A percentile compares a stretch with the other conserved stretches of the same genome.
Conservation (phyloP, 208 protist species). For the Strigomonas culicis region DNA sequence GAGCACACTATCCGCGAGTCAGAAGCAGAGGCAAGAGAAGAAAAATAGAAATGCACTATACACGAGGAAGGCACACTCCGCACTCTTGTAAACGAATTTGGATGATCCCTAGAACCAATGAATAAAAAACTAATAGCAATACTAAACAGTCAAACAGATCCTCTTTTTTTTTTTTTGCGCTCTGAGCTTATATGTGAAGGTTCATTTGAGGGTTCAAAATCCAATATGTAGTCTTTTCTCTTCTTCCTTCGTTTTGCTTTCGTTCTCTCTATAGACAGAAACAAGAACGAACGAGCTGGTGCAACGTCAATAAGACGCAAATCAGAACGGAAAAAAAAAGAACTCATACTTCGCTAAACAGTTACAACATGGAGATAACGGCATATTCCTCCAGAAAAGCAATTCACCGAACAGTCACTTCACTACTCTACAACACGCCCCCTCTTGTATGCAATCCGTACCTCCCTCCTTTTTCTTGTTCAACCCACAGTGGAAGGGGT, state of each 20-base stretch:
- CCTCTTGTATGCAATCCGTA: too few species aligned
- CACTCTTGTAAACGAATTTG: too few species aligned
- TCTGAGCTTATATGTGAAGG: too few species aligned
- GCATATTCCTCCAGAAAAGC: background rate
- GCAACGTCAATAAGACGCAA: background rate
- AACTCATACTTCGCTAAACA: constrained; percentile 10
- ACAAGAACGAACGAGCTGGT: background rate
- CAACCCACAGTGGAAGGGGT: background rate
- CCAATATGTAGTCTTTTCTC: background rate
- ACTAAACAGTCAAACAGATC: background rate
- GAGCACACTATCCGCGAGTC: too few species aligned
- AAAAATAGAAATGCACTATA: constrained; percentile 12
- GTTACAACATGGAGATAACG: background rate
- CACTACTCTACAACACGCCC: too few species aligned
- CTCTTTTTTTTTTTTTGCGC: background rate
- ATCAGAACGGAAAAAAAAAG: constrained; percentile 4
- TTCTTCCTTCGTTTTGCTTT: background rate
- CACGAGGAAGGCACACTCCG: too few species aligned
- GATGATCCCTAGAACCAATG: too few species aligned
- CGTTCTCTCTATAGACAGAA: background rate
- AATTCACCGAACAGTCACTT: too few species aligned
- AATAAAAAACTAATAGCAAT: too few species aligned
- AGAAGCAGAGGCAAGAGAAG: background rate
- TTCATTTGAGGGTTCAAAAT: too few species aligned
- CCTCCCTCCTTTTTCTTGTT: too few species aligned